Base-by-base conservation (phyloP, 2,329 filamentous ascomycete genomes). In the Exophiala oligosperma region DNA sequence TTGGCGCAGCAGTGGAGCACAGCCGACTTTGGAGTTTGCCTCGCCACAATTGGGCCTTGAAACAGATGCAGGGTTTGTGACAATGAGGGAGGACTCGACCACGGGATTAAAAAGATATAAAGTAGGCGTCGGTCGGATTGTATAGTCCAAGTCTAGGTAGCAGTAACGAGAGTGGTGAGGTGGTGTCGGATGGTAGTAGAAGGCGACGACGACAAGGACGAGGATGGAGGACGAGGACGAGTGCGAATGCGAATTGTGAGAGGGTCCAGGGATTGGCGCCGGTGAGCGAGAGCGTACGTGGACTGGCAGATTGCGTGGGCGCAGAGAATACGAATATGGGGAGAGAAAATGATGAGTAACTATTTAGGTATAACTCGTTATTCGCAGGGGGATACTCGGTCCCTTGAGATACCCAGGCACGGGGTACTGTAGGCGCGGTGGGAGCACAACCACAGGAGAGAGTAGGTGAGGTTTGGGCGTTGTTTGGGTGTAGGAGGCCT, bases 41-140 rank as follows among this genome's bases (percentile, higher is more conserved):
- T 58, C 56, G 59, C 59, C 59, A 61, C 59, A 61, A 50, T 61
- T 48, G 48, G 59, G 43, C 54, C 21, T 40, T 37, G 54, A 52
- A 43, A 43, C 21, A 23, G 9, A 43, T 6, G 40, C 14, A 43
- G 40, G 40, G 23, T 49, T 43, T 35, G 23, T 35, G 49, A 29
- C 44, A 47, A 38, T 51, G 44, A 58, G 59, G 48, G 55, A 51
- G 52, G 52, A 38, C 54, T 55, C 46, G 37, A 32, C 40, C 28
- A 35, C 17, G 17, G 17, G 17, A 17, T 17, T 17, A 52, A 48
- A 23, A 35, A 24, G 29, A 29, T 43, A 23, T 38, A 32, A n/a
- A 28, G 46, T 21, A n/a, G 9, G 23, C 70, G 92, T 67, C 89
- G 92, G 64, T 43, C 12, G 37, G 24, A 52, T 43, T 14, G 26